Percentiles rank a stretch among this genome's conserved stretches.
Evolutionary conservation across 257 asterid genomes (phyloP).

Genomic region (Solanum chmielewskii): DNA sequence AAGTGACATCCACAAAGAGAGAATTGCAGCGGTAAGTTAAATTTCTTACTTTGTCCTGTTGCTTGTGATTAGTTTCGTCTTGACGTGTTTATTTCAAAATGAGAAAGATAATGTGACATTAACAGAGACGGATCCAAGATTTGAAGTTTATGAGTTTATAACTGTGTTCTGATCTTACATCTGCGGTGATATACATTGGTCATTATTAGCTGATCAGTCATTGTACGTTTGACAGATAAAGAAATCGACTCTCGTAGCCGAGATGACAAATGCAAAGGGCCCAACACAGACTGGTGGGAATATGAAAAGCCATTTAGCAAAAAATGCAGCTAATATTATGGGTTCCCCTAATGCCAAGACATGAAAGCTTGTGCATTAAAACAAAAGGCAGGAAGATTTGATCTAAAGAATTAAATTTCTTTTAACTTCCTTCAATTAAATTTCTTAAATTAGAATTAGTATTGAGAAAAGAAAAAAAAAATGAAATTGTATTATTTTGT

Average conservation of each 20-base stretch:
- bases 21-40: slow-evolving; percentile 65
- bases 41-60: background rate
- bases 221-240: slow-evolving; percentile 40
- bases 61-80: background rate
- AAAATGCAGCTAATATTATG: slow-evolving; percentile 37
- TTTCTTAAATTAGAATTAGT: too few species aligned
- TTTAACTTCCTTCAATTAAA: too few species aligned
- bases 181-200: background rate
- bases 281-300: slow-evolving; percentile 47
- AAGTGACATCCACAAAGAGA: slow-evolving; percentile 72
- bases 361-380: slow-evolving; percentile 32
- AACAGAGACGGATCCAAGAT: background rate
- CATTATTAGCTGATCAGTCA: background rate
- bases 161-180: background rate
- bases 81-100: background rate
- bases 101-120: background rate
- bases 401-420: background rate
- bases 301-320: slow-evolving; percentile 53
- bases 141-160: background rate
- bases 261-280: slow-evolving; percentile 32
- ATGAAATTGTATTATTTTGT: too few species aligned
- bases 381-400: background rate
- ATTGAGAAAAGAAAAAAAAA: too few species aligned
- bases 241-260: slow-evolving; percentile 41
- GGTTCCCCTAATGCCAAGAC: slow-evolving; percentile 60